These are phyloP conservation scores for Daldinia sp. DNA, from an alignment of 2,329 filamentous ascomycete species.

Conservation along the genomic window DNA sequence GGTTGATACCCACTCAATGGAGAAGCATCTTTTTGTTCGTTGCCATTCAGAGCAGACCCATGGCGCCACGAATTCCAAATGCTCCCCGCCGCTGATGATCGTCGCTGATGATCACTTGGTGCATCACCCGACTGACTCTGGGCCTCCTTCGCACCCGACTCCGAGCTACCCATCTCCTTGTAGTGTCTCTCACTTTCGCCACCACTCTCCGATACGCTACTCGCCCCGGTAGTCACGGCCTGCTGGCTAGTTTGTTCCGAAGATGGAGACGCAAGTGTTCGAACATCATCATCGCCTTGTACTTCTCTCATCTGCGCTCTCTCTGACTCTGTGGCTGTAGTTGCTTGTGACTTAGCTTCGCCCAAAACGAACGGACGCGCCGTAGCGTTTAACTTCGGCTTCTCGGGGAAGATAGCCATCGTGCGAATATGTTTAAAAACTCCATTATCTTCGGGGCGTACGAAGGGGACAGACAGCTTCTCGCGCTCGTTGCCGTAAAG, in stretches of 20 bases:
- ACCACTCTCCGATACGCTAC: constrained; percentile 54
- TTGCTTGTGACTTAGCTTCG: constrained; percentile 45
- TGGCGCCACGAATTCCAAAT: constrained; percentile 79
- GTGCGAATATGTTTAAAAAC: constrained; percentile 81
- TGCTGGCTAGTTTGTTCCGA: constrained; percentile 49
- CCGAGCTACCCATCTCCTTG: constrained; percentile 41
- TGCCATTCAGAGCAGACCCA: constrained; percentile 55
- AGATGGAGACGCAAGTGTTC: constrained; percentile 51
- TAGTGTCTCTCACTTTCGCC: constrained; percentile 54
- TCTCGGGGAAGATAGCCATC: constrained; percentile 61
- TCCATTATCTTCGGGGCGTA: constrained; percentile 86
- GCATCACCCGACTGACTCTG: constrained; percentile 39
- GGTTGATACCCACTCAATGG: constrained; percentile 75
- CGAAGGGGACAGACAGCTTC: constrained; percentile 89
- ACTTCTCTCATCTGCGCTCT: constrained; percentile 40
- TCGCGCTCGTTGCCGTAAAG: constrained; percentile 87
- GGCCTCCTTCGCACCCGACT: constrained; percentile 43
- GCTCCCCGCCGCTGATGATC: constrained; percentile 55
- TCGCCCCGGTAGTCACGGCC: constrained; percentile 42
- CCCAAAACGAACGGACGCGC: constrained; percentile 56
- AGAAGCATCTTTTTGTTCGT: constrained; percentile 63
- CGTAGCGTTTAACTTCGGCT: constrained; percentile 64
- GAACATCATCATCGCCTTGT: constrained; percentile 44
- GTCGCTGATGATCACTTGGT: constrained; percentile 40
- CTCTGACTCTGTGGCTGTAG: constrained; percentile 29